These are phyloP conservation scores for Capsicum rhomboideum DNA, from an alignment of 257 asterid species.

Conservation along the genomic window DNA sequence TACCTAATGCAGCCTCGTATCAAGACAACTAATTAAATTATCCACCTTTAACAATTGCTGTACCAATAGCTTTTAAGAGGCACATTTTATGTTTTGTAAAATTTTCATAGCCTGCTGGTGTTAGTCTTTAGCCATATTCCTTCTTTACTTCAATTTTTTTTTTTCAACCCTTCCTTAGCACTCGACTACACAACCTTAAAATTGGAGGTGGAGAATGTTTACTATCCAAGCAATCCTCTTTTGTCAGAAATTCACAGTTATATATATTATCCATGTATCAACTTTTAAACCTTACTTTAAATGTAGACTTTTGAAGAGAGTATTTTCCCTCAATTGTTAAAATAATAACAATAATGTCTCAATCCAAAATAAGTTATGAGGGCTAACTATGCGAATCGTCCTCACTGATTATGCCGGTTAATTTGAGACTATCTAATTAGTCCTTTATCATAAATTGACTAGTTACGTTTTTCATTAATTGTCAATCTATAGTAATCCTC, in stretches of 20 bases:
- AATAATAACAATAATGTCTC: neutral
- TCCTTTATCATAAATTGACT: neutral
- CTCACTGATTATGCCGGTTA: neutral
- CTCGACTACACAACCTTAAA: neutral
- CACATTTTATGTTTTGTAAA: neutral
- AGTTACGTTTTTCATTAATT: neutral
- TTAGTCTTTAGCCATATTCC: neutral
- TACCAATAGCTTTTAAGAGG: neutral
- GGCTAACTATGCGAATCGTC: neutral
- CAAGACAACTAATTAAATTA: neutral
- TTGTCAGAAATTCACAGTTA: neutral
- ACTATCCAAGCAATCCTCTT: neutral
- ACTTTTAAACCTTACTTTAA: neutral
- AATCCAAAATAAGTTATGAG: neutral
- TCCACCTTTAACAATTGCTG: neutral
- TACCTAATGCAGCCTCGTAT: neutral
- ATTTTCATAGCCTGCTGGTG: neutral
- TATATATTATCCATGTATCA: neutral
- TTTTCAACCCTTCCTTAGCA: neutral
- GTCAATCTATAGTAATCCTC: neutral
- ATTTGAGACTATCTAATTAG: neutral
- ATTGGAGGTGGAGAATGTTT: neutral
- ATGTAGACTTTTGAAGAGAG: neutral
- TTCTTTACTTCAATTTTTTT: neutral
- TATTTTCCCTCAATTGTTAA: neutral